Percentiles rank a stretch among this genome's conserved stretches.
Evolutionary conservation across 805 yeast species (phyloP).

Genomic region (Hyphopichia homilentoma): DNA sequence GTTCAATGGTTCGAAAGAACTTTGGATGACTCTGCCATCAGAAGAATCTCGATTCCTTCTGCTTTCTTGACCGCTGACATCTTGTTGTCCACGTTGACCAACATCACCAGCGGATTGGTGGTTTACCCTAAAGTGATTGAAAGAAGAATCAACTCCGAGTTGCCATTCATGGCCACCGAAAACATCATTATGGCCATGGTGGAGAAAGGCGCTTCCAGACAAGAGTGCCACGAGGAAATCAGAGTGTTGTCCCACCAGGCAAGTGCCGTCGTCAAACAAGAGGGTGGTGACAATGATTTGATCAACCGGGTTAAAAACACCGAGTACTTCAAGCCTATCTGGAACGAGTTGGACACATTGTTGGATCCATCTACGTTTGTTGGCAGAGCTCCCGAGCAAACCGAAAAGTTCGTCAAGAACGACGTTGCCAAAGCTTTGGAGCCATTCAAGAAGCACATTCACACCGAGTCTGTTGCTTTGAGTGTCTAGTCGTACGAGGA

Average conservation of each 20-base stretch:
- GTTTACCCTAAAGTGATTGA: slow-evolving; percentile 98
- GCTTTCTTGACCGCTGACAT: slow-evolving; percentile 97
- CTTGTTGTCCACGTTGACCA: slow-evolving; percentile 79
- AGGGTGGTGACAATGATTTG: slow-evolving; percentile 97
- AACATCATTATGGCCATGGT: slow-evolving; percentile 99
- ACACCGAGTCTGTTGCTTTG: slow-evolving; percentile 68
- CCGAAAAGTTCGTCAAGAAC: slow-evolving; percentile 82
- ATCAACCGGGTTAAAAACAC: slow-evolving; percentile 81
- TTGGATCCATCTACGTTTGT: slow-evolving; percentile 92
- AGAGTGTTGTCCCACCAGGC: slow-evolving; percentile 97
- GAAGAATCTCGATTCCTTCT: slow-evolving; percentile 94
- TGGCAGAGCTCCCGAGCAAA: slow-evolving; percentile 98
- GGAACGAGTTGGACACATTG: slow-evolving; percentile 74
- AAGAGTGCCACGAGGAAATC: slow-evolving; percentile 96
- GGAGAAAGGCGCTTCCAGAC: slow-evolving; percentile 95
- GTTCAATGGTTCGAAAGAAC: slow-evolving; percentile 99
- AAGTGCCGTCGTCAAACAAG: slow-evolving; percentile 92
- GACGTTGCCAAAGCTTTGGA: slow-evolving; percentile 82
- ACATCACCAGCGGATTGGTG: slow-evolving; percentile 92
- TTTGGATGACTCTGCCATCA: slow-evolving; percentile 94
- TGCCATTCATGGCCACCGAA: slow-evolving; percentile 99
- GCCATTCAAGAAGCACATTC: slow-evolving; percentile 58
- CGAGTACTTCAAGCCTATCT: slow-evolving; percentile 82
- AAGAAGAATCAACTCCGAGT: slow-evolving; percentile 89
- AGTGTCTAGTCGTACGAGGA: slow-evolving; percentile 76